Conservation (phyloP, 306 rosid species). For the Quercus robur region DNA sequence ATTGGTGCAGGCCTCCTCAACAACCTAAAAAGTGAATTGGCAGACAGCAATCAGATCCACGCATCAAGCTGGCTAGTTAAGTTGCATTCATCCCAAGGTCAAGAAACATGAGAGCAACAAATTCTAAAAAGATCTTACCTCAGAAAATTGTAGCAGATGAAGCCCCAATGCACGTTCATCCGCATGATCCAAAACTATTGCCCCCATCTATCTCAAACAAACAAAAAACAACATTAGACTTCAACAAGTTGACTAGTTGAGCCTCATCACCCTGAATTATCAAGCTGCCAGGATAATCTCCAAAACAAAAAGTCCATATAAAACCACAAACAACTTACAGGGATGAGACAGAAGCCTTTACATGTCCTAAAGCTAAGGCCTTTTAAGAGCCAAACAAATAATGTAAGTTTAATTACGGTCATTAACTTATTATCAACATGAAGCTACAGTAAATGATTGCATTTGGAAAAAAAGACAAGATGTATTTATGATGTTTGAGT, state of each 20-base stretch:
- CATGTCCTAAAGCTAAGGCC: not conserved
- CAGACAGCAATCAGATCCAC: not conserved
- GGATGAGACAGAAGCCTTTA: not conserved
- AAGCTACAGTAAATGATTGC: no score
- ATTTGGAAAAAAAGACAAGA: not conserved
- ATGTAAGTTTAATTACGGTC: not conserved
- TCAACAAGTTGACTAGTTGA: conserved; percentile 4
- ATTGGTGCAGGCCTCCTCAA: conserved; percentile 88
- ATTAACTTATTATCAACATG: not conserved
- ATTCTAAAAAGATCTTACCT: conserved; percentile 47
- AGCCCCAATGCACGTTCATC: conserved; percentile 85
- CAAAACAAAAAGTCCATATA: not conserved
- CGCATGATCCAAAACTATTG: conserved; percentile 60
- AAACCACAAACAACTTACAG: not conserved
- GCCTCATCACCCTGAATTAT: not conserved
- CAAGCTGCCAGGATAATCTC: not conserved
- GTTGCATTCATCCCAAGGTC: not conserved
- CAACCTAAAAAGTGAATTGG: conserved; percentile 50
- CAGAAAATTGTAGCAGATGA: conserved; percentile 85
- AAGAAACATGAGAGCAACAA: conserved; percentile 10
- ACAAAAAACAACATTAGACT: not conserved
- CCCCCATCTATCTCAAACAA: conserved; percentile 50
- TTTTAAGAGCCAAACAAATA: not conserved
- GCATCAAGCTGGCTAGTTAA: not conserved
- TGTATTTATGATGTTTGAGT: not conserved